These are phyloP conservation scores for Mortierella sp. DNA, from an alignment of 371 early-diverging fungal genomes.

Conservation along the genomic window DNA sequence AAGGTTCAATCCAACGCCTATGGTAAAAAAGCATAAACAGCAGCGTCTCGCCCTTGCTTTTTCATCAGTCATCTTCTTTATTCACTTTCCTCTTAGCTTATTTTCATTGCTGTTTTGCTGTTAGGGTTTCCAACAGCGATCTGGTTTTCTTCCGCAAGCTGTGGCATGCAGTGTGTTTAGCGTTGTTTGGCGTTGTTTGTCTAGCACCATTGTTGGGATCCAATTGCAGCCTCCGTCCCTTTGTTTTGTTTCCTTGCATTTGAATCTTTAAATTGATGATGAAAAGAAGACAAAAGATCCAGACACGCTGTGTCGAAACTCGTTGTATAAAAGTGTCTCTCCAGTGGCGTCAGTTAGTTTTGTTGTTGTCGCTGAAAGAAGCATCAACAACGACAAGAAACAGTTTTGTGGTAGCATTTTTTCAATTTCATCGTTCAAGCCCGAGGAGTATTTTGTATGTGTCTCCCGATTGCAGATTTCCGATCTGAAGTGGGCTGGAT, in stretches of 20 bases:
- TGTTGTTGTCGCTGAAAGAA: neutral
- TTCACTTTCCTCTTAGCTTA: neutral
- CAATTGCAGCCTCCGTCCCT: neutral
- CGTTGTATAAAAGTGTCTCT: neutral
- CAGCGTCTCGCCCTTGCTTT: neutral
- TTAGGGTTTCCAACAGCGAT: neutral
- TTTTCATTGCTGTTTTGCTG: neutral
- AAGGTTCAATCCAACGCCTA: neutral
- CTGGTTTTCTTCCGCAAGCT: neutral
- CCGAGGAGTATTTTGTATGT: neutral
- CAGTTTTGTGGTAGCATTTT: neutral
- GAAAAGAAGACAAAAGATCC: neutral
- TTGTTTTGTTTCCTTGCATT: neutral
- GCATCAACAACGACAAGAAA: neutral
- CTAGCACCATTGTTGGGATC: neutral
- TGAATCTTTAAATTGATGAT: neutral
- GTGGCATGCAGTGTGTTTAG: neutral
- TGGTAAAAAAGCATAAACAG: neutral
- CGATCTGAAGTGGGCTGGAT: neutral
- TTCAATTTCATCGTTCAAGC: no score
- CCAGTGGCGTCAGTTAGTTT: neutral
- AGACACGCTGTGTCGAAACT: neutral
- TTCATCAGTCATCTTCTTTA: neutral
- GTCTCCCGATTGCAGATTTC: conserved; percentile 12
- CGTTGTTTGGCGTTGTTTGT: neutral